Base-by-base conservation (phyloP, 257 asterid genomes). In the Solanum medicagineum region DNA sequence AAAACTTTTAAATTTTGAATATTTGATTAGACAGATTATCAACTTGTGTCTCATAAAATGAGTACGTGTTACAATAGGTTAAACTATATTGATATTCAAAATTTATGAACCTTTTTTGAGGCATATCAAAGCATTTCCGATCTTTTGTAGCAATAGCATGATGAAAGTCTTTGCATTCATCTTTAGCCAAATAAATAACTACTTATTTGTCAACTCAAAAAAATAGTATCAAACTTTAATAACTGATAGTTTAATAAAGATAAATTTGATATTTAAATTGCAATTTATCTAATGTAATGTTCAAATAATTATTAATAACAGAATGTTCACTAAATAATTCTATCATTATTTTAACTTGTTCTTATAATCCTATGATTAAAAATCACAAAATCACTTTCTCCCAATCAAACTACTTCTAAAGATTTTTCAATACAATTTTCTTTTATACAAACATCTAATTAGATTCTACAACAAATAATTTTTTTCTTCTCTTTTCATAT, bases 81-180 rank as follows among this genome's bases (percentile, higher is more conserved):
- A 49, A 79, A 90, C 65, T n/a, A 47, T 1, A 22, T 1, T 47
- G 0, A 47, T 7, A 47, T 0, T 4, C 0, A 13, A 20, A 74
- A 7, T 1, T 24, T 4, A 29, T 7, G 5, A 15, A 22, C 94
- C 66, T 7, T 20, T 81, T 49, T 15, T 85, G 79, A 9, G 89
- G 85, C 87, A 90, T 85, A 85, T 93, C 87, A 1, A 89, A 86
- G 79, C 93, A 91, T 60, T 81, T 89, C 87, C 96, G 89, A 10
- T 85, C 32, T 8, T 19, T 29, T 11, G 80, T 10, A 44, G 75
- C 73, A 17, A 81, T 55, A 70, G 91, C 93, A 19, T 89, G 74
- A 42, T 93, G 92, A 83, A 89, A 91, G 54, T 68, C 11, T 83
- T 74, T 87, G 49, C 92, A 86, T 20, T 85, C 83, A 20, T 86